Conservation (phyloP, 169 alveolate genomes). For the Plasmodium gonderi region DNA sequence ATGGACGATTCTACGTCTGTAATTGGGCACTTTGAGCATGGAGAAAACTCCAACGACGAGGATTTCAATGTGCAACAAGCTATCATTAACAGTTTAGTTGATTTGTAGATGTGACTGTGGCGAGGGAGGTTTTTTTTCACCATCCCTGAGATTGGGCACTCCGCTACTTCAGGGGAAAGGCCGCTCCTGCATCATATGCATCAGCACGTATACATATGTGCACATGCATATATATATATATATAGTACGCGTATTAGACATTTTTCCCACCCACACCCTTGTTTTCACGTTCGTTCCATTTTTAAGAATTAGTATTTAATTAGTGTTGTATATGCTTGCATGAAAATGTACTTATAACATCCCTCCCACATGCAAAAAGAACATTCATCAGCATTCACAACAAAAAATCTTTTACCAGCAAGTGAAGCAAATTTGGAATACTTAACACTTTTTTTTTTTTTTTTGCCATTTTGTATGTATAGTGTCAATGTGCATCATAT, state of each 20-base stretch:
- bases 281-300: not conserved
- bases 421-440: too few species aligned
- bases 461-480: too few species aligned
- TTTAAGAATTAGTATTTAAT: constrained; percentile 13
- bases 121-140: too few species aligned
- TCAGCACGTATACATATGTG: not conserved
- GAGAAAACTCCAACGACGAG: constrained; percentile 8
- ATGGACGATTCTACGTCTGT: not conserved
- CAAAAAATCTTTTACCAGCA: too few species aligned
- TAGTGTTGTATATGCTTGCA: not conserved
- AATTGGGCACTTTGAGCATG: not conserved
- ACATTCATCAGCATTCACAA: too few species aligned
- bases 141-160: too few species aligned
- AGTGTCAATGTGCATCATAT: too few species aligned
- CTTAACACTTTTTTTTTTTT: too few species aligned
- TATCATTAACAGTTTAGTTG: constrained; percentile 37
- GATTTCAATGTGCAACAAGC: constrained; percentile 45
- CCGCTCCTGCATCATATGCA: not conserved
- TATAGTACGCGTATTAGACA: not conserved
- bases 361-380: not conserved
- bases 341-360: not conserved
- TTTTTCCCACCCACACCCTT: not conserved
- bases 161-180: too few species aligned
- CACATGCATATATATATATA: not conserved
- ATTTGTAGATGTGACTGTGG: constrained; percentile 32